phyloP scores from a whole-genome alignment of 2,329 filamentous ascomycete genomes.

The Didymella sp. region DNA sequence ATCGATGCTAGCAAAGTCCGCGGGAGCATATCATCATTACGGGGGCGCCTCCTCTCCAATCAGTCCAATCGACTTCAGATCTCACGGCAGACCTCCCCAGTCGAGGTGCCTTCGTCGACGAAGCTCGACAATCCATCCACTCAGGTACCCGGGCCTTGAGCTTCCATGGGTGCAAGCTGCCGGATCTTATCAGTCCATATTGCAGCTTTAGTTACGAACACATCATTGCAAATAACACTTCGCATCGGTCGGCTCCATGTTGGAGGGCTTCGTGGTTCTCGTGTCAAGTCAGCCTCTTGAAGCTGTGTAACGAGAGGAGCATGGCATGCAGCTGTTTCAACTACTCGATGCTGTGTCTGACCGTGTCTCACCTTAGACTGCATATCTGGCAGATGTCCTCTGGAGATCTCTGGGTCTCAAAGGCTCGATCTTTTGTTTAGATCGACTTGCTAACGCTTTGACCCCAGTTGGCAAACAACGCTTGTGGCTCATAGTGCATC shows the following conservation, averaged over 20 bases:
- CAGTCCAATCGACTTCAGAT: constrained; percentile 8
- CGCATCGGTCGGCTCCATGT: constrained; percentile 15
- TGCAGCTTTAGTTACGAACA: background rate
- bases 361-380: constrained; percentile 26
- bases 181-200: background rate
- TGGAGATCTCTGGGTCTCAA: background rate
- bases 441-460: constrained; percentile 1
- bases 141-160: constrained; percentile 23
- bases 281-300: constrained; percentile 23
- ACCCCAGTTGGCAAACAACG: background rate
- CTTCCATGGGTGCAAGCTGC: constrained; percentile 5
- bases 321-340: constrained; percentile 36
- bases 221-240: constrained; percentile 12
- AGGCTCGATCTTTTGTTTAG: background rate
- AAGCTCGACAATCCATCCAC: constrained; percentile 6
- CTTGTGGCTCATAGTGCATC: background rate
- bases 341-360: constrained; percentile 28
- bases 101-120: constrained; percentile 1
- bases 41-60: constrained; percentile 21
- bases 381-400: constrained; percentile 12
- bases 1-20: constrained; percentile 23
- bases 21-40: constrained; percentile 15
- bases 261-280: constrained; percentile 17
- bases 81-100: constrained; percentile 24
- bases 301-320: constrained; percentile 25